Base-by-base conservation (phyloP, 1,284 basidiomycete species). In the Pterulicium gracile region DNA sequence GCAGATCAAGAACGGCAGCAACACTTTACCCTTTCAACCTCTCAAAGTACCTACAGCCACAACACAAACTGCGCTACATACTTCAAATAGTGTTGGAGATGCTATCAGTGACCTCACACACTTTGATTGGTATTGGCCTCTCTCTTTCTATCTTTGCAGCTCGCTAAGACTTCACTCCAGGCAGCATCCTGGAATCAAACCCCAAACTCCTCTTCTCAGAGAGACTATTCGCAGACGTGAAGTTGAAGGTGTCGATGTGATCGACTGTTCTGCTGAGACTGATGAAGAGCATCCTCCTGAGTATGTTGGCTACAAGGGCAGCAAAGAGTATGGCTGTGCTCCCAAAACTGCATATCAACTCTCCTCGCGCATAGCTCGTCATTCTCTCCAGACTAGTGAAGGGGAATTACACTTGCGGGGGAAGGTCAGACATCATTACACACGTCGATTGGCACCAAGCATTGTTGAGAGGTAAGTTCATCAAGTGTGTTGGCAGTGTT, bases 1-100 rank as follows among this genome's bases (percentile, higher is more conserved):
- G n/a, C 57, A 64, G 7, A 72, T 84, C 35, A 69, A 65, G 41
- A 61, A 34, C 35, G 23, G 23, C 18, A 14, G 19, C 10, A 22
- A 34, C 7, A 43, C 10, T n/a, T 10, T n/a, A 10, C 10, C n/a
- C 7, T 32, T 10, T n/a, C 27, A n/a, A 32, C 27, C 27, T 7
- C 7, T 32, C 27, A 32, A 7, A 32, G 27, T 32, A 10, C 27
- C 27, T 32, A 7, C n/a, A 10, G 27, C 7, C n/a, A n/a, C n/a
- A n/a, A n/a, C n/a, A n/a, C 10, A n/a, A 32, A 32, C 27, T 10
- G 27, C 27, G 27, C 7, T 32, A 7, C 27, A 32, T 32, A 7
- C 27, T 7, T 32, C n/a, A 10, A n/a, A 10, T 32, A 32, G 10
- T 32, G 27, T 32, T 32, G n/a, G n/a, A 7, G n/a, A 32, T 32